A percentile compares a stretch with the other conserved stretches of the same genome.
Evolutionary conservation across 1,139 yeast species (phyloP).

Genomic region (Yamadazyma spencermartinsiae): DNA sequence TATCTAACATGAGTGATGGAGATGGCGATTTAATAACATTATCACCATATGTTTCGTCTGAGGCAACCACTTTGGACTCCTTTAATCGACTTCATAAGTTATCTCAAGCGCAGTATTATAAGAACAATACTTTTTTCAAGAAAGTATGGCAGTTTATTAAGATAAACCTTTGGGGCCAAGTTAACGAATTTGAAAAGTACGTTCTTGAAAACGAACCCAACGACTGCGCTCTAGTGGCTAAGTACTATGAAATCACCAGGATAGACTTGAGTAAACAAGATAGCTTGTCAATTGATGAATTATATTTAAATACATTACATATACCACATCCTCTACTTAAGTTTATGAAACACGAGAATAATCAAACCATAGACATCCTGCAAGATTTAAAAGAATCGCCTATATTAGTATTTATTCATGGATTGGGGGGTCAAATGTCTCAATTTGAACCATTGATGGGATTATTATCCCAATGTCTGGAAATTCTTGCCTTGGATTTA

Average conservation of each 20-base stretch:
- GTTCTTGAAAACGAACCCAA: slow-evolving; percentile 48
- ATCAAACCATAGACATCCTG: slow-evolving; percentile 26
- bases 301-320: slow-evolving; percentile 45
- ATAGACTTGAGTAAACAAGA: slow-evolving; percentile 29
- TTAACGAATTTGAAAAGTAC: slow-evolving; percentile 40
- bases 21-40: slow-evolving; percentile 16
- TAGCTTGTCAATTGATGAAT: slow-evolving; percentile 29
- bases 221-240: slow-evolving; percentile 55
- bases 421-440: slow-evolving; percentile 75
- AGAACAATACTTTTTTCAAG: slow-evolving; percentile 17
- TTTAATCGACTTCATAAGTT: slow-evolving; percentile 9
- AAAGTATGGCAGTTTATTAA: slow-evolving; percentile 30
- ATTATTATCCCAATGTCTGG: slow-evolving; percentile 64
- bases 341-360: slow-evolving; percentile 43
- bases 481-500: slow-evolving; percentile 62
- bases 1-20: slow-evolving; percentile 1
- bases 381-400: slow-evolving; percentile 52
- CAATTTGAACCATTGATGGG: slow-evolving; percentile 71
- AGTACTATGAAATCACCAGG: slow-evolving; percentile 40
- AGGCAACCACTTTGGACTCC: slow-evolving; percentile 8
- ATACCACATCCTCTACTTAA: slow-evolving; percentile 56
- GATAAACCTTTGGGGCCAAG: slow-evolving; percentile 22
- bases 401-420: slow-evolving; percentile 63
- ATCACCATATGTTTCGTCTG: slow-evolving; percentile 11
- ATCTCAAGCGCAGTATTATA: slow-evolving; percentile 7